Evolutionary conservation across 176 grass and related monocot species (phyloP).

Genomic region (Luzula sylvatica): DNA sequence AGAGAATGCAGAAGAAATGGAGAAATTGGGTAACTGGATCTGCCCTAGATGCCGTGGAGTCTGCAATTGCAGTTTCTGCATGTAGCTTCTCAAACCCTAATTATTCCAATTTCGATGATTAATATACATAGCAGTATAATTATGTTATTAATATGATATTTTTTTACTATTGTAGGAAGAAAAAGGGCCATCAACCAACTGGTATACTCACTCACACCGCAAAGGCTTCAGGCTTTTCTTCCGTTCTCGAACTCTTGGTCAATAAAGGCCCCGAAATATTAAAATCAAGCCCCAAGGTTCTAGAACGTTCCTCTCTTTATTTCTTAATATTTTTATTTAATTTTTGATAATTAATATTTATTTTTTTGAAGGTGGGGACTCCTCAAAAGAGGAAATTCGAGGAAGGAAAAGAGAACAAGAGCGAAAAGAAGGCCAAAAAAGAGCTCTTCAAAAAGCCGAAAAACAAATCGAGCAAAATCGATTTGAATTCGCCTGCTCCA

Average conservation of each 20-base stretch:
- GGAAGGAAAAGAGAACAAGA: slow-evolving; percentile 19
- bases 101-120: not conserved
- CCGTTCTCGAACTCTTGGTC: slow-evolving; percentile 60
- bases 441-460: slow-evolving; percentile 21
- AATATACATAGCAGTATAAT: too few relatives aligned
- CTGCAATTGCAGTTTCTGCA: slow-evolving; percentile 97
- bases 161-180: slow-evolving; percentile 12
- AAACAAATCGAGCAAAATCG: not conserved
- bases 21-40: slow-evolving; percentile 31
- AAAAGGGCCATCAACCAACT: slow-evolving; percentile 62
- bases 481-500: not conserved
- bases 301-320: not conserved
- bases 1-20: slow-evolving; percentile 51
- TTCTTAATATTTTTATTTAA: not conserved
- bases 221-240: slow-evolving; percentile 67
- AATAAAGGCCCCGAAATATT: slow-evolving; percentile 30
- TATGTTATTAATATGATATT: not conserved
- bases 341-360: not conserved
- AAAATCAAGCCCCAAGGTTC: slow-evolving; percentile 22
- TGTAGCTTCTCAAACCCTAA: slow-evolving; percentile 36
- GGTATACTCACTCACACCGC: slow-evolving; percentile 71
- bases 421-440: slow-evolving; percentile 4
- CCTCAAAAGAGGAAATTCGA: slow-evolving; percentile 13
- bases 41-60: slow-evolving; percentile 90
- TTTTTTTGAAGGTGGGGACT: slow-evolving; percentile 1